Base-by-base conservation (phyloP, 2,329 filamentous ascomycete genomes). In the Dothideomycetes sp. region DNA sequence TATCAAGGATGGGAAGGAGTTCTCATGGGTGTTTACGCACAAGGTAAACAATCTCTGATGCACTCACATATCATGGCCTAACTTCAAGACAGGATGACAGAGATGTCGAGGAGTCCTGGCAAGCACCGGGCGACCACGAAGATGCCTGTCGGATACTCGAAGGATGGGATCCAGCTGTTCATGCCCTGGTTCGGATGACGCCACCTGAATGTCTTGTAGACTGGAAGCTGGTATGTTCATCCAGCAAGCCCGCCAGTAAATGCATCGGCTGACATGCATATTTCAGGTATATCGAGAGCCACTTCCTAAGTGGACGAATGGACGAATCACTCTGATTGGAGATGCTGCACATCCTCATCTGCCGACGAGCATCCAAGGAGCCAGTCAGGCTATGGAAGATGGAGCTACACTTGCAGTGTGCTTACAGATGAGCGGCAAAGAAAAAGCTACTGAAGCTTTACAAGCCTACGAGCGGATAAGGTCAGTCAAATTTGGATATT, bases 311-410 rank as follows among this genome's bases (percentile, higher is more conserved):
- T 75, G 71, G 72, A 54, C 56, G n/a, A 65, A 66, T 40, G 65
- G 68, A 29, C 60, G 63, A 31, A 70, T 73, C 38, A 68, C 63
- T 1, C 55, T 73, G 19, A 55, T 73, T 1, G 72, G 72, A 1
- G 72, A 75, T 47, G 67, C 67, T 34, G 72, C 70, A 37, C 71
- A 75, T 47, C 63, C 70, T 0, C 72, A 73, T 49, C 50, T 75
- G 5, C 71, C 70, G 0, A 73, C 69, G 0, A 68, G 64, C 40
- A 68, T 69, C 0, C 69, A 73, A 44, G 70, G 70, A 2, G 69
- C 69, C 0, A 68, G 66, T 31, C 69, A 74, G 51, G 70, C 71
- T 1, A 65, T 70, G 15, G 72, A 74, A 54, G 72, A 72, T 48
- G 68, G 60, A 0, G 65, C 58, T 3, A 64, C 65, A 19, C 45